Conservation (phyloP, 2,329 filamentous ascomycete genomes). For the Apiospora koreana region DNA sequence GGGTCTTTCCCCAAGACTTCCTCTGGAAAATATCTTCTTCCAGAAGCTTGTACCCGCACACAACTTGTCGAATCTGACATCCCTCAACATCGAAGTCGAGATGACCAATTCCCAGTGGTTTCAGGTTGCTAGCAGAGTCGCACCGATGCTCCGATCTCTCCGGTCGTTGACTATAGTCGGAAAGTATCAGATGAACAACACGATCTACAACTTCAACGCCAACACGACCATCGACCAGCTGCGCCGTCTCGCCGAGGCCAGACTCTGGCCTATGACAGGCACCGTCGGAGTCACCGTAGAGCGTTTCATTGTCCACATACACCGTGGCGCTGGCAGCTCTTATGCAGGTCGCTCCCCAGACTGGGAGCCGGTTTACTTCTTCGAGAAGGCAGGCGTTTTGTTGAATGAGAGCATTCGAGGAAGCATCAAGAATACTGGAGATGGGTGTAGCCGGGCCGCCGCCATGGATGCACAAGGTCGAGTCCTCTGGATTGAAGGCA, state of each 20-base stretch:
- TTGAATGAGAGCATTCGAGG: not conserved
- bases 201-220: not conserved
- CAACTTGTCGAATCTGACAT: not conserved
- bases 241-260: not conserved
- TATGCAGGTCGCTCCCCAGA: not conserved
- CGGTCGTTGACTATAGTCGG: not conserved
- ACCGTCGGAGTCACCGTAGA: not conserved
- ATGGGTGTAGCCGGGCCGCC: not conserved
- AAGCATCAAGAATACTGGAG: not conserved
- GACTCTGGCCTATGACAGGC: not conserved
- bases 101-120: not conserved
- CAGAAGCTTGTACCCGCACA: not conserved
- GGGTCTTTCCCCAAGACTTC: too few species aligned
- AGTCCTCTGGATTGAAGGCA: not conserved
- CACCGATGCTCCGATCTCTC: not conserved
- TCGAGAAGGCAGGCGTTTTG: not conserved
- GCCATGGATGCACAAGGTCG: not conserved
- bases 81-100: not conserved
- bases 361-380: not conserved
- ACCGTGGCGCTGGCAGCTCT: not conserved
- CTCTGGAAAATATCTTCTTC: not conserved
- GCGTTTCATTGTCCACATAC: not conserved
- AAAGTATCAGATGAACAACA: not conserved
- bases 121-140: not conserved
- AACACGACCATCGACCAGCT: not conserved